Base-by-base conservation (phyloP, 2,329 filamentous ascomycete species). In the Cercospora sp. region DNA sequence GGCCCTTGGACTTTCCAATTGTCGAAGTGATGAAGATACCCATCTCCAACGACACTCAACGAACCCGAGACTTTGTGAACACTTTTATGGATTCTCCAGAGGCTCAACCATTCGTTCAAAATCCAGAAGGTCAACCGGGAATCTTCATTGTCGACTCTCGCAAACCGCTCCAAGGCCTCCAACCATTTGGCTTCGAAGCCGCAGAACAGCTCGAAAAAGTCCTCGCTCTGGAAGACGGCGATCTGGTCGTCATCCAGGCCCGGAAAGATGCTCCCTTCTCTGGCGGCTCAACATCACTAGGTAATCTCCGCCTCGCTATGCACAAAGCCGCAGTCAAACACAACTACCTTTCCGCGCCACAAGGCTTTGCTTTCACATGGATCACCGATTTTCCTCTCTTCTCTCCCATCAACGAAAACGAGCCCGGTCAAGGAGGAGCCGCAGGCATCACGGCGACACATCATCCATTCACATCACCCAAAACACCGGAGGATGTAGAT, bases 401-500 rank as follows among this genome's bases (percentile, higher is more conserved):
- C 82, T 93, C 93, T 1, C 92, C 90, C 0, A 81, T 82, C 9
- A 86, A 86, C 63, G 88, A 86, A 61, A 80, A 81, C 8, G 83
- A 91, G 58, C 91, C 91, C 0, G 93, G 93, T 1, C 94, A 98
- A 80, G 93, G 92, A 63, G 93, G 93, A 18, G 79, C 84, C 0
- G 88, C 93, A 0, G 93, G 94, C 4, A 89, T 98, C 74, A 88
- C 90, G 9, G 90, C 94, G 0, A 97, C 94, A 0, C 95, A 99
- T 76, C 95, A 99, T 78, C 95, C 95, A 0, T 99, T 99, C 80
- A 99, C 95, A 0, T 92, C 95, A 0, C 95, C 95, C 0, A 88
- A 91, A 40, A 88, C 88, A 0, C 59, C 76, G n/a, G 82, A 83
- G 4, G 94, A 98, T 76, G 86, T 97, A 16, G 89, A 93, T 45